Evolutionary conservation across 495 filamentous ascomycete genomes (phyloP).

Genomic region (Letharia columbiana): DNA sequence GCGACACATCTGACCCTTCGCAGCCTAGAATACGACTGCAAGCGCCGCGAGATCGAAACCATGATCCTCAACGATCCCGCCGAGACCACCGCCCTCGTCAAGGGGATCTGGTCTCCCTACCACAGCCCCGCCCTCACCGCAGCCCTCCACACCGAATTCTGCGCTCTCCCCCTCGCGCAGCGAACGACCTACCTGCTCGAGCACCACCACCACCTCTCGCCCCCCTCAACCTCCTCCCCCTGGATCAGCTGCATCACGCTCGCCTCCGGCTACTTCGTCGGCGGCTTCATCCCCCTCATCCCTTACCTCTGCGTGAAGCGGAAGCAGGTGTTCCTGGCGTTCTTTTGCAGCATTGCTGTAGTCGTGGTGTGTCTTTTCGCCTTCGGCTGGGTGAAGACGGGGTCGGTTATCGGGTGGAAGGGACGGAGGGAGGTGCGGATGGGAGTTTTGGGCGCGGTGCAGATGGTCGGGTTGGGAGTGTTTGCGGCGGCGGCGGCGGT

Average conservation of each 20-base stretch:
- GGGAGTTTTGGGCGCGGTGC: slow-evolving; percentile 41
- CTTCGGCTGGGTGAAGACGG: slow-evolving; percentile 68
- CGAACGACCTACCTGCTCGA: slow-evolving; percentile 41
- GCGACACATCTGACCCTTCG: background rate
- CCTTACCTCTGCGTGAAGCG: slow-evolving; percentile 65
- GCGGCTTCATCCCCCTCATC: slow-evolving; percentile 62
- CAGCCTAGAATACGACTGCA: slow-evolving; percentile 46
- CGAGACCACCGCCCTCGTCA: slow-evolving; percentile 35
- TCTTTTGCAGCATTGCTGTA: slow-evolving; percentile 59
- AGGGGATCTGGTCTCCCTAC: slow-evolving; percentile 48
- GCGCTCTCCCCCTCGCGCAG: slow-evolving; percentile 36
- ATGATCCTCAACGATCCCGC: slow-evolving; percentile 19
- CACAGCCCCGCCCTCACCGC: slow-evolving; percentile 31
- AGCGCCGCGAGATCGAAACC: slow-evolving; percentile 37
- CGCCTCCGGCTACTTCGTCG: slow-evolving; percentile 63
- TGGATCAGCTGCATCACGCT: slow-evolving; percentile 54
- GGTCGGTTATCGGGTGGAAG: slow-evolving; percentile 38
- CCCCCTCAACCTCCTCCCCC: slow-evolving; percentile 44
- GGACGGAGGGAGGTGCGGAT: slow-evolving; percentile 34
- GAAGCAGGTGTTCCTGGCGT: slow-evolving; percentile 46
- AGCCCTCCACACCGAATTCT: slow-evolving; percentile 29
- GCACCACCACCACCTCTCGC: slow-evolving; percentile 38
- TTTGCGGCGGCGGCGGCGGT: slow-evolving; percentile 58
- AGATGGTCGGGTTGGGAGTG: slow-evolving; percentile 61
- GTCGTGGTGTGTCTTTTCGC: slow-evolving; percentile 62